Evolutionary conservation across 116 monocot species (phyloP).

Genomic region (Dioscorea cayenensis): DNA sequence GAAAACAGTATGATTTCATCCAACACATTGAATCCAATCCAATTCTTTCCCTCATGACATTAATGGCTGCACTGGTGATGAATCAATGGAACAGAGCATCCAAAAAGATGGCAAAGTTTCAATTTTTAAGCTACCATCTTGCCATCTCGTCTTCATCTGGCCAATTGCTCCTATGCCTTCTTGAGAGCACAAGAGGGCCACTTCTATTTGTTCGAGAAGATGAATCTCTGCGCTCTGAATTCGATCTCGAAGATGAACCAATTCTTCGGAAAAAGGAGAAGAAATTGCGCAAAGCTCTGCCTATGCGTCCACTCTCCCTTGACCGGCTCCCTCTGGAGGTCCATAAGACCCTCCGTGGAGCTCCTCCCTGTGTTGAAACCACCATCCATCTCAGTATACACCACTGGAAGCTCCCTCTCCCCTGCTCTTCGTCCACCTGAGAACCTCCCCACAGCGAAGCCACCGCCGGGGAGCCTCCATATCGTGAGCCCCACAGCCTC

Average conservation of each 20-base stretch:
- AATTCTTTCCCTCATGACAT: no score
- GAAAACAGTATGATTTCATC: neutral
- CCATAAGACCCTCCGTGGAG: constrained; percentile 48
- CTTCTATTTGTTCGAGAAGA: neutral
- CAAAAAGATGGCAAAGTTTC: neutral
- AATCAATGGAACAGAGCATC: neutral
- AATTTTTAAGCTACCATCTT: neutral
- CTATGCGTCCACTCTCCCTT: constrained; percentile 30
- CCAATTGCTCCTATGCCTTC: neutral
- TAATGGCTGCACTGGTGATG: neutral
- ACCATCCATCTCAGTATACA: constrained; percentile 63
- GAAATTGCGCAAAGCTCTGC: constrained; percentile 23
- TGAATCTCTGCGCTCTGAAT: neutral
- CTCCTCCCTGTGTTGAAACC: constrained; percentile 41
- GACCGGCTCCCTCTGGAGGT: constrained; percentile 20
- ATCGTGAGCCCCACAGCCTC: constrained; percentile 49
- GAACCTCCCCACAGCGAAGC: constrained; percentile 50
- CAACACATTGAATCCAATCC: neutral
- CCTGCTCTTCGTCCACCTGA: constrained; percentile 27
- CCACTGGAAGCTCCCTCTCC: constrained; percentile 45
- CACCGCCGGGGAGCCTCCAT: constrained; percentile 57
- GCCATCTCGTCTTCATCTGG: constrained; percentile 3
- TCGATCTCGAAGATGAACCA: constrained; percentile 11
- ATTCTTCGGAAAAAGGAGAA: constrained; percentile 32
- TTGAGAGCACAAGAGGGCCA: neutral